Base-by-base conservation (phyloP, 495 filamentous ascomycete genomes). In the Xylaria curta region DNA sequence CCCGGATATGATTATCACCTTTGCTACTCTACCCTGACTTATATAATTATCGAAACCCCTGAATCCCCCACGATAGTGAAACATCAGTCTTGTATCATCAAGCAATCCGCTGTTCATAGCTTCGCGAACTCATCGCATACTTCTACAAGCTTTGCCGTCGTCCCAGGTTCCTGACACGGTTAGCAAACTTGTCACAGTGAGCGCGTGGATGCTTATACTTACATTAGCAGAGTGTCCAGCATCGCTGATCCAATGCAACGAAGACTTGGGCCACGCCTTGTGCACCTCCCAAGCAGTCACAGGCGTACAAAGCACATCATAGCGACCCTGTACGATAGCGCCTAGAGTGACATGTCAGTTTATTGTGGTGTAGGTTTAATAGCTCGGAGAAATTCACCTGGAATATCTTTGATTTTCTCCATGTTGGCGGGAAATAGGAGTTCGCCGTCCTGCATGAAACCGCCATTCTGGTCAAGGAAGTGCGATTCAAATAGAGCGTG, bases 291-390 rank as follows among this genome's bases (percentile, higher is more conserved):
- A 84, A 17, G 82, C 82, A 8, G 79, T 80, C 60, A 78, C 73
- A 8, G 83, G 79, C 4, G 82, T 81, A 64, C 81, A 84, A 12
- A 85, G 75, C 12, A 84, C 60, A 68, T 86, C 84, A 64, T 85
- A 84, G 21, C 83, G 76, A 2, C 83, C 84, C 60, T 86, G 82
- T 24, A 85, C 75, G 59, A 86, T 85, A 53, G 65, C 65, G 9
- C 65, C 65, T 67, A 56, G 5, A n/a, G 1, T 21, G 19, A n/a
- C 6, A 56, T 1, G 26, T 67, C 10, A 67, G 49, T 21, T 10
- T 17, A 56, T 42, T 13, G 15, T 40, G n/a, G 8, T 40, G 60
- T 15, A 0, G 5, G 6, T 44, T 31, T n/a, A 26, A 33, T 2
- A 6, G 8, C 4, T 24, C 3, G 42, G 26, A 24, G 42, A 65